These are phyloP conservation scores for Malassezia sympodialis DNA, from an alignment of 1,284 basidiomycete genomes.

Conservation along the genomic window DNA sequence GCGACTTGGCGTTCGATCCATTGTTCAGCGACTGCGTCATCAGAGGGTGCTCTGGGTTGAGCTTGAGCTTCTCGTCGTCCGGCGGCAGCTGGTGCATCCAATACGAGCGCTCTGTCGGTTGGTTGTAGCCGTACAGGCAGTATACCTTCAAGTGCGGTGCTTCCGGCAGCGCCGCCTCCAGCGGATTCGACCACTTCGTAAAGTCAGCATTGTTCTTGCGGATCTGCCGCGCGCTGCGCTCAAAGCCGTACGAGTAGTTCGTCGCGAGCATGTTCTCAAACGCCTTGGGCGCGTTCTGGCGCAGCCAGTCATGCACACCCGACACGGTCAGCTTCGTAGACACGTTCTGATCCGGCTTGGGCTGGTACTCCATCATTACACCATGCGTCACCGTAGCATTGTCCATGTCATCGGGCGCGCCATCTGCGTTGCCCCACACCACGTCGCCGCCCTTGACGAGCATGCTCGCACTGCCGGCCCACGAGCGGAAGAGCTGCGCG, in stretches of 20 bases:
- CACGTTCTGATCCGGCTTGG: not conserved
- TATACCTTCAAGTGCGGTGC: conserved; percentile 88
- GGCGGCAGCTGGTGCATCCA: conserved; percentile 17
- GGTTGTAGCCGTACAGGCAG: conserved; percentile 90
- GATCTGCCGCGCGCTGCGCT: conserved; percentile 56
- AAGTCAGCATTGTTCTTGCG: conserved; percentile 45
- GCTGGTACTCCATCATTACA: conserved; percentile 53
- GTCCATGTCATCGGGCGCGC: conserved; percentile 41
- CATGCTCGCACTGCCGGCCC: conserved; percentile 76
- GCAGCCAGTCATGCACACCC: conserved; percentile 67
- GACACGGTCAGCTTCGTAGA: conserved; percentile 59
- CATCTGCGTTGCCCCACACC: conserved; percentile 68
- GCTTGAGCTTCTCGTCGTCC: not conserved
- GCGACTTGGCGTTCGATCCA: not conserved
- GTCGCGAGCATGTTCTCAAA: conserved; percentile 75
- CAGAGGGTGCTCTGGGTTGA: not conserved
- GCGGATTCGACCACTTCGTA: conserved; percentile 74
- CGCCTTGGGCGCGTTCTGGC: conserved; percentile 69
- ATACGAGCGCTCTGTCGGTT: conserved; percentile 72
- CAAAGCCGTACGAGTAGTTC: conserved; percentile 91
- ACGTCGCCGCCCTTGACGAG: conserved; percentile 66
- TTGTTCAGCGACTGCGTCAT: not conserved
- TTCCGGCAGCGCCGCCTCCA: conserved; percentile 67
- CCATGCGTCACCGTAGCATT: conserved; percentile 53
- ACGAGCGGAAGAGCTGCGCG: conserved; percentile 79